phyloP scores from a whole-genome alignment of 768 basidiomycete genomes.

The Boletus speciosus region DNA sequence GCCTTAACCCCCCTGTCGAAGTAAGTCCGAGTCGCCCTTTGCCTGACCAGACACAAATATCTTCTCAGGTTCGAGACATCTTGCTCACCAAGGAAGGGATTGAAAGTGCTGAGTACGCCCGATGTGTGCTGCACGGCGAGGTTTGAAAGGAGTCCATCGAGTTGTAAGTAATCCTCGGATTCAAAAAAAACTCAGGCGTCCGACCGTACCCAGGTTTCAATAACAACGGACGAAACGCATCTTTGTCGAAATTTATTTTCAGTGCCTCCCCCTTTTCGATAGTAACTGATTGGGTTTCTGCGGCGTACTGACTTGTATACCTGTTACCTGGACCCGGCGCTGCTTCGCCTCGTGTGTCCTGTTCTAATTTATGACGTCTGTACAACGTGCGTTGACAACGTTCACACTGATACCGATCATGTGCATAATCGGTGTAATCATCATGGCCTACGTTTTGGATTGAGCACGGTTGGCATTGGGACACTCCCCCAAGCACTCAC shows the following conservation, averaged over 20 bases:
- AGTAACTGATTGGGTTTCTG: background rate
- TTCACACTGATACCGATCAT: background rate
- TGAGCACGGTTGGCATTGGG: background rate
- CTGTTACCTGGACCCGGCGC: background rate
- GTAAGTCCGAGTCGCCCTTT: no score
- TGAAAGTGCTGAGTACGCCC: slow-evolving; percentile 48
- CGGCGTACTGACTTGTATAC: slow-evolving; percentile 3
- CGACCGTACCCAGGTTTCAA: background rate
- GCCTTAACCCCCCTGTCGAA: no score
- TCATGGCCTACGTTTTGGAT: no score
- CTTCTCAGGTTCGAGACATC: slow-evolving; percentile 69
- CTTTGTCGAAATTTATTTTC: background rate
- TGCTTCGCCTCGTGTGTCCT: background rate
- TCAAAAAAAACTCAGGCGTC: background rate
- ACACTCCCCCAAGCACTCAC: no score
- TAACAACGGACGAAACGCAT: background rate
- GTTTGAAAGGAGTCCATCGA: slow-evolving; percentile 21
- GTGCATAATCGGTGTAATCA: background rate
- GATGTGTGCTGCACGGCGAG: slow-evolving; percentile 57
- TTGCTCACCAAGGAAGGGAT: slow-evolving; percentile 65
- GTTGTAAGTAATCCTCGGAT: background rate
- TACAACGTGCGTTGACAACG: background rate
- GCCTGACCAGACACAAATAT: background rate
- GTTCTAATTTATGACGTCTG: background rate
- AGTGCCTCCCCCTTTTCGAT: background rate